A percentile compares a stretch with the other conserved stretches of the same genome.
Conservation (phyloP, 139 green algal genomes). For the Tetratostichococcus sp. region DNA sequence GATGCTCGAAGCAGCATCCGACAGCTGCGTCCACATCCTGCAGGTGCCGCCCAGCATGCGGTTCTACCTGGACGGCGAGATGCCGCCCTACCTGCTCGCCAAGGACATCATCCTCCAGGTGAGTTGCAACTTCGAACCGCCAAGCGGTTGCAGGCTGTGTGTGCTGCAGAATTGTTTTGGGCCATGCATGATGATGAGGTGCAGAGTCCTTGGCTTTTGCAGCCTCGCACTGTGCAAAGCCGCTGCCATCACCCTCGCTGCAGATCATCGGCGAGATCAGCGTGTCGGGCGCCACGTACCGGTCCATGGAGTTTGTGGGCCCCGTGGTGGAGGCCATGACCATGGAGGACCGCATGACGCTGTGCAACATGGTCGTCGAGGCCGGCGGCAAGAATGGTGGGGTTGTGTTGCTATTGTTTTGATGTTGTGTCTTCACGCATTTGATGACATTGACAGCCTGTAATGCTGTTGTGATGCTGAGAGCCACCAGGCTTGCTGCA, state of each 20-base stretch:
- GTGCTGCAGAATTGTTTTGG: too few species aligned
- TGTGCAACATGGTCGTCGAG: constrained; percentile 98
- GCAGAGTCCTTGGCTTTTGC: too few species aligned
- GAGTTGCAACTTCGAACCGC: not conserved
- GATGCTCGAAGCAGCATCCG: too few species aligned
- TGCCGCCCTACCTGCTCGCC: constrained; percentile 85
- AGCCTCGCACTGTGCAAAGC: too few species aligned
- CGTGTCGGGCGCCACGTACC: constrained; percentile 73
- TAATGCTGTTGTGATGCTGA: too few species aligned
- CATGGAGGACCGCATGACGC: constrained; percentile 98
- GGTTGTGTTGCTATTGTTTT: not conserved
- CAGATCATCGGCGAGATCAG: constrained; percentile 96
- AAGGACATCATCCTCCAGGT: constrained; percentile 87
- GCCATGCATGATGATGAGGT: too few species aligned
- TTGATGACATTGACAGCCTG: too few species aligned
- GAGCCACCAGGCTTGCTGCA: too few species aligned
- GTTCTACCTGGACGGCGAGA: constrained; percentile 91
- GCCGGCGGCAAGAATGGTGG: constrained; percentile 68
- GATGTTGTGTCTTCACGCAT: too few species aligned
- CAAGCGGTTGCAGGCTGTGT: too few species aligned
- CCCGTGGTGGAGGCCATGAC: constrained; percentile 78
- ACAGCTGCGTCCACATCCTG: not conserved
- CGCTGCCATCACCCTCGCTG: too few species aligned
- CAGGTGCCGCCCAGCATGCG: constrained; percentile 89
- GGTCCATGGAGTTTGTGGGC: constrained; percentile 88